Base-by-base conservation (phyloP, 2,329 filamentous ascomycete genomes). In the Monosporascus cannonballus region DNA sequence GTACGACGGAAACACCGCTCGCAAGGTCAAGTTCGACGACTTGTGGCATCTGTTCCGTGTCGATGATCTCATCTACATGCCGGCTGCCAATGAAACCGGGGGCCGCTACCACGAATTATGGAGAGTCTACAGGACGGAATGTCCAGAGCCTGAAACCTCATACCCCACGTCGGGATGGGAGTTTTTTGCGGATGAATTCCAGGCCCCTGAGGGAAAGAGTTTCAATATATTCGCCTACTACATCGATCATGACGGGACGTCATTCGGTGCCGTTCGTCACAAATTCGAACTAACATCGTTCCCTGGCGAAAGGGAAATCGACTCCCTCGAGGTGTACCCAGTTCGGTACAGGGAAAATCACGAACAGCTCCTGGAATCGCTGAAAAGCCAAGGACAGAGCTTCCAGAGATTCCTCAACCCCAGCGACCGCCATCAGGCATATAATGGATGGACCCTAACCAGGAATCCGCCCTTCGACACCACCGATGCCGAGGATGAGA, bases 361-460 rank as follows among this genome's bases (percentile, higher is more conserved):
- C 49, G 51, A 68, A 47, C 65, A 68, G 39, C 58, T 73, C 1
- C 66, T 73, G 4, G 56, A 63, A 2, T 61, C 66, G 0, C 60
- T 71, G 6, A 61, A 67, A 52, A 52, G 59, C 0, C 68, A 71
- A 39, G 71, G 72, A 0, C 59, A 61, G 9, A 59, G 60, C 17
- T 74, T 70, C 51, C 56, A 68, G 49, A 56, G 66, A 11, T 69
- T 62, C 51, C 49, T 72, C 1, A 58, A 64, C 0, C 14, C 42
- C 11, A 27, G n/a, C 3, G 69, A 72, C 25, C 64, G 67, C 2
- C 71, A 75, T 47, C 68, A 70, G 51, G 64, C 69, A 18, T 73
- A 74, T 60, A 71, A 69, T 20, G 72, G 68, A 0, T 75, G 72
- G 73, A 74, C 72, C 0, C 50, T 74, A 49, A 71, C 71, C 0